Evolutionary conservation across 352 stramenopile species (phyloP), one percentile per base, ranked within the genome.

Genomic region (Blastocystis sp.): DNA sequence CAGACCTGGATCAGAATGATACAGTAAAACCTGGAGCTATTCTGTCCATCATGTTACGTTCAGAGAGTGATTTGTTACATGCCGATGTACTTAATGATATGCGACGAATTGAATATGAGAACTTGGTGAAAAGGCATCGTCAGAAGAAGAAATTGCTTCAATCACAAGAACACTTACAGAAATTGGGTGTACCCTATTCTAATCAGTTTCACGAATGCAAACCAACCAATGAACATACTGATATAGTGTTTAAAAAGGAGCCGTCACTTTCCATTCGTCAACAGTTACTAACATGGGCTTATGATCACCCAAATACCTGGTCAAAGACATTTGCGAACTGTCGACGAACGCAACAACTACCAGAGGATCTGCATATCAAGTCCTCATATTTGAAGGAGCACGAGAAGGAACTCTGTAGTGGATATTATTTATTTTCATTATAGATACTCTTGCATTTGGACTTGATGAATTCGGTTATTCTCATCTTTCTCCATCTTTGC

Each of bases 401-500:
- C 49, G 71, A 83, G 29, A 46, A 83, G 24, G 71, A 83, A 43
- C 52, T 83, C 14, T 83, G 71, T 83, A 29, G 9, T 0, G 7
- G 0, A 29, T 27, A 21, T 67, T 21, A 27, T 63, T 1, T 3
- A 2, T 12, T 19, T 43, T 32, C 19, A 29, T 35, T 14, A 29
- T 83, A 83, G 71, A 83, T 24, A 83, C 71, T 6, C 14, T 59
- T 21, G 71, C 71, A 6, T 83, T 83, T 39, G 27, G 51, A 42
- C 51, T 83, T n/a, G 71, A 83, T 46, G 71, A 83, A 43, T 83
- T 52, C 39, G 71, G 71, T 24, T 83, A 83, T 46, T 57, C 51
- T 19, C 57, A 54, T 42, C 71, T 83, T 43, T 63, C 39, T 54
- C 71, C 71, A 32, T 56, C 27, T n/a, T 21, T 65, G 14, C 32